These are phyloP conservation scores for Prunus persica DNA, from an alignment of 306 rosid genomes.

Conservation along the genomic window Prunus_persica_NCBIv2 NC_034009.1:37690501-37691000, in stretches of 20 bases:
- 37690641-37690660: constrained; percentile 95
- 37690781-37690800: neutral
- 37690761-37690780: constrained; percentile 52
- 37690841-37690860: neutral
- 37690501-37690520: constrained; percentile 32
- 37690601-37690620: neutral
- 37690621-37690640: constrained; percentile 67
- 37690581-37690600: neutral
- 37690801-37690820: neutral
- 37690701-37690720: constrained; percentile 43
- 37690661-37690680: constrained; percentile 84
- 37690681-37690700: constrained; percentile 71
- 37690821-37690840: neutral
- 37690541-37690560: neutral
- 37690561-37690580: neutral
- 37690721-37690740: constrained; percentile 42
- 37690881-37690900: constrained; percentile 69
- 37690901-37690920: constrained; percentile 66
- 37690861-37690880: constrained; percentile 28
- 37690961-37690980: constrained; percentile 92
- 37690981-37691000: constrained; percentile 79
- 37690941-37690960: constrained; percentile 80
- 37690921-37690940: constrained; percentile 76
- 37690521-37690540: constrained; percentile 39
- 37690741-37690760: constrained; percentile 42